A percentile compares a stretch with the other conserved stretches of the same genome.
Evolutionary conservation across 352 stramenopile genomes (phyloP).

Genomic region (Pseudoperonospora humuli): DNA sequence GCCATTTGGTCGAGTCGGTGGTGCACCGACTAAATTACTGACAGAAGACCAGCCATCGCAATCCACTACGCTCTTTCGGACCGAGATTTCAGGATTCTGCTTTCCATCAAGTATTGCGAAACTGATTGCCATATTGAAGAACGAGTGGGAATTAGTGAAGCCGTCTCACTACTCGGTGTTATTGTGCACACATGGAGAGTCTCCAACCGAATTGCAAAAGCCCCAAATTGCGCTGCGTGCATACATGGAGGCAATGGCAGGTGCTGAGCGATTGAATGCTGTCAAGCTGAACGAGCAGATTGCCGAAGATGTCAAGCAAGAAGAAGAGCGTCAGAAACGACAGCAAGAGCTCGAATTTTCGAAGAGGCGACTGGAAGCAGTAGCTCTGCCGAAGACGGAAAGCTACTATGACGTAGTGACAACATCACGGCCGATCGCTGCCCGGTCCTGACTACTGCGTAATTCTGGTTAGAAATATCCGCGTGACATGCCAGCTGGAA

Average conservation of each 20-base stretch:
- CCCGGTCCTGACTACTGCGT: slow-evolving; percentile 6
- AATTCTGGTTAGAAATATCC: slow-evolving; percentile 2
- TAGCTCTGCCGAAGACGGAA: slow-evolving; percentile 21
- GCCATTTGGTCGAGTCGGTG: slow-evolving; percentile 24
- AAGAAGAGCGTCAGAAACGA: slow-evolving; percentile 30
- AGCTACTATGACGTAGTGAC: slow-evolving; percentile 22
- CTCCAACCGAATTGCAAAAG: background rate
- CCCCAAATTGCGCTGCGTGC: slow-evolving; percentile 17
- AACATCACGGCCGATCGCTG: slow-evolving; percentile 10
- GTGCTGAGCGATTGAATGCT: slow-evolving; percentile 55
- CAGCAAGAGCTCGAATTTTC: slow-evolving; percentile 55
- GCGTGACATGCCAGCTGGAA: slow-evolving; percentile 9
- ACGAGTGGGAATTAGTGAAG: slow-evolving; percentile 15
- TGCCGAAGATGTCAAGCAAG: background rate
- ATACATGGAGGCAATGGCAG: slow-evolving; percentile 36
- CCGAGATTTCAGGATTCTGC: slow-evolving; percentile 54
- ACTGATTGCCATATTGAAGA: slow-evolving; percentile 36
- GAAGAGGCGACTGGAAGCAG: slow-evolving; percentile 42
- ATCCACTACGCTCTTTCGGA: slow-evolving; percentile 22
- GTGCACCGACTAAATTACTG: slow-evolving; percentile 4
- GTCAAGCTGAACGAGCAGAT: slow-evolving; percentile 29
- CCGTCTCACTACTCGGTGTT: slow-evolving; percentile 1
- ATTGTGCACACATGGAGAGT: background rate
- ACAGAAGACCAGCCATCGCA: slow-evolving; percentile 11
- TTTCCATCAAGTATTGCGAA: slow-evolving; percentile 29